Evolutionary conservation across 805 yeast species (phyloP).

Genomic region (Jamesozyma jinghongensis): DNA sequence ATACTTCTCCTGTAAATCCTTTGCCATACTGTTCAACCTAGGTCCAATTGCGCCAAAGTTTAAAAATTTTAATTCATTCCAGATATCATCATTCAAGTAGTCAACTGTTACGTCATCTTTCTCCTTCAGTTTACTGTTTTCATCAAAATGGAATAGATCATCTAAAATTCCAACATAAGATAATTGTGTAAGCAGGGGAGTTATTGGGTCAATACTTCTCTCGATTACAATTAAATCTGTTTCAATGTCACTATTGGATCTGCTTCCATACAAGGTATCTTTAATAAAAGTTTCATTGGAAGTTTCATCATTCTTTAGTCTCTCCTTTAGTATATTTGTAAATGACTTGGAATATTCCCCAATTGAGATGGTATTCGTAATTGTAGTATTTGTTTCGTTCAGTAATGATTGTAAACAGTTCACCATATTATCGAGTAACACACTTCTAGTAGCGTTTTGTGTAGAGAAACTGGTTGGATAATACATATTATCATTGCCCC

Average conservation of each 20-base stretch:
- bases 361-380: constrained; percentile 21
- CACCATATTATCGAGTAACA: constrained; percentile 23
- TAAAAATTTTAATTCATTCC: constrained; percentile 43
- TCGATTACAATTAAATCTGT: constrained; percentile 73
- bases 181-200: constrained; percentile 66
- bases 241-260: constrained; percentile 38
- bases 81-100: constrained; percentile 22
- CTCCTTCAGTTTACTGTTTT: constrained; percentile 30
- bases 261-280: constrained; percentile 26
- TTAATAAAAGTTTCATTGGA: constrained; percentile 11
- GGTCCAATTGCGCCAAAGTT: constrained; percentile 79
- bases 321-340: constrained; percentile 13
- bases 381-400: constrained; percentile 14
- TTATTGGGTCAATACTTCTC: constrained; percentile 61
- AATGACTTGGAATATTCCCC: constrained; percentile 20
- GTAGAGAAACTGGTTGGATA: constrained; percentile 15
- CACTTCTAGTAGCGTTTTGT: constrained; percentile 18
- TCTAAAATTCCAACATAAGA: constrained; percentile 77
- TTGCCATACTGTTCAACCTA: constrained; percentile 60
- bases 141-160: constrained; percentile 50
- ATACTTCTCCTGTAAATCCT: constrained; percentile 56
- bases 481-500: constrained; percentile 21
- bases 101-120: constrained; percentile 15
- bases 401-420: constrained; percentile 18
- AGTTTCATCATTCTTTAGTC: constrained; percentile 8